A percentile compares a stretch with the other conserved stretches of the same genome.
Conservation (phyloP, 306 rosid genomes). For the Cicer judaicum region DNA sequence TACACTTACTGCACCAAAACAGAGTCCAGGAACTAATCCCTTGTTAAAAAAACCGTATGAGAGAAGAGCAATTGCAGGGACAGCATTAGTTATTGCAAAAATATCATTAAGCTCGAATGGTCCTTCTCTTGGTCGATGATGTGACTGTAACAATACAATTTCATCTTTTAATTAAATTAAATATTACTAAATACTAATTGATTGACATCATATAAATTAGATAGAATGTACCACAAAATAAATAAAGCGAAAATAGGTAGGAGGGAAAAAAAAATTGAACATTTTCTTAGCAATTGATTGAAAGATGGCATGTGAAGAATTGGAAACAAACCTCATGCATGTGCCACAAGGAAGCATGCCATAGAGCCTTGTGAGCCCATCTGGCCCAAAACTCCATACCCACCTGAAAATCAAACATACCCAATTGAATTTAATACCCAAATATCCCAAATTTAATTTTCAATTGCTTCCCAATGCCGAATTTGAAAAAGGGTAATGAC, state of each 20-base stretch:
- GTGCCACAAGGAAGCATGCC: slow-evolving; percentile 58
- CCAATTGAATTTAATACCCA: slow-evolving; percentile 6
- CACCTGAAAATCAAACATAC: slow-evolving; percentile 41
- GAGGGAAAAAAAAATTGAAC: not conserved
- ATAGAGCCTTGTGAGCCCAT: slow-evolving; percentile 56
- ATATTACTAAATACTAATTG: not conserved
- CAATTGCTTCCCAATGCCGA: not conserved
- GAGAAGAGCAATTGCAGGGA: slow-evolving; percentile 87
- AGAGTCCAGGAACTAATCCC: slow-evolving; percentile 88
- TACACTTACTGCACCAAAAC: slow-evolving; percentile 87
- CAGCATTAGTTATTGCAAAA: slow-evolving; percentile 86
- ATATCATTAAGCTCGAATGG: slow-evolving; percentile 94
- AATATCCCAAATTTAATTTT: not conserved
- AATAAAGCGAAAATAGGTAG: not conserved
- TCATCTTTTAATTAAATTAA: slow-evolving; percentile 1
- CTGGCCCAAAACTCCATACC: slow-evolving; percentile 62
- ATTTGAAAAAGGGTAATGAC: slow-evolving; percentile 20
- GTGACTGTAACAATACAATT: slow-evolving; percentile 67
- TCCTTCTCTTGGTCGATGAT: slow-evolving; percentile 95
- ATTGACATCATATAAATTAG: no score
- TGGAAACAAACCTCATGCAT: slow-evolving; percentile 50
- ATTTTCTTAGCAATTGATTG: no score
- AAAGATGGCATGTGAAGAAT: not conserved
- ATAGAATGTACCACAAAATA: no score
- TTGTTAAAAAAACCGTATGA: slow-evolving; percentile 85